Conservation (phyloP, 2,329 filamentous ascomycete genomes). For the Hymenoscyphus fructigenus region DNA sequence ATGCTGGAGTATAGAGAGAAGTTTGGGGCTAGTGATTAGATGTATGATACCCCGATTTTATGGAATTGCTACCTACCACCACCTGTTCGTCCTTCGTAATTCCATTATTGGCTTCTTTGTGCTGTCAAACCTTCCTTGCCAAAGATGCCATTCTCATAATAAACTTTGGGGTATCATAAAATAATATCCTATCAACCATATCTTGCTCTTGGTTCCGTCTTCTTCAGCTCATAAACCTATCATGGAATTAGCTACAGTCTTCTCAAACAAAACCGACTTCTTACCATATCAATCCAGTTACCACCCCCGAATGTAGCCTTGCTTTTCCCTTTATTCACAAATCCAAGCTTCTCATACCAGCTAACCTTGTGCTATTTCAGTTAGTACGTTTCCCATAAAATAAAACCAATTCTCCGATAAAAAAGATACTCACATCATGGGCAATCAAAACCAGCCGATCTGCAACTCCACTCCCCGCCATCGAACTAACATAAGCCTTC, state of each 20-base stretch:
- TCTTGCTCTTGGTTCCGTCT: constrained; percentile 30
- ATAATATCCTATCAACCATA: constrained; percentile 28
- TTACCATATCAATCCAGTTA: constrained; percentile 80
- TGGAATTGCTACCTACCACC: constrained; percentile 8
- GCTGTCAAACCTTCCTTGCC: neutral
- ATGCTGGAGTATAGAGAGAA: constrained; percentile 72
- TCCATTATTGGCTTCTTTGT: neutral
- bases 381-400: neutral
- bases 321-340: constrained; percentile 67
- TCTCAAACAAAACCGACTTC: constrained; percentile 23
- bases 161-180: constrained; percentile 26
- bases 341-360: constrained; percentile 78
- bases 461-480: constrained; percentile 67
- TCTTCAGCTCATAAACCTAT: constrained; percentile 33
- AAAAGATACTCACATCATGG: constrained; percentile 56
- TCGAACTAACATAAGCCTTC: constrained; percentile 74
- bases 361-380: constrained; percentile 59
- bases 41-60: constrained; percentile 20
- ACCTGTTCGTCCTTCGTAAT: constrained; percentile 1
- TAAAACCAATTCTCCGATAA: neutral
- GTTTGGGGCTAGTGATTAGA: constrained; percentile 53
- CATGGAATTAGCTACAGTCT: constrained; percentile 1
- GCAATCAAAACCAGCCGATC: constrained; percentile 75
- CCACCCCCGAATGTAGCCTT: constrained; percentile 72
- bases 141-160: constrained; percentile 3